Evolutionary conservation across 179 eudicot genomes (phyloP).

Genomic region (Beta macrorhiza): DNA sequence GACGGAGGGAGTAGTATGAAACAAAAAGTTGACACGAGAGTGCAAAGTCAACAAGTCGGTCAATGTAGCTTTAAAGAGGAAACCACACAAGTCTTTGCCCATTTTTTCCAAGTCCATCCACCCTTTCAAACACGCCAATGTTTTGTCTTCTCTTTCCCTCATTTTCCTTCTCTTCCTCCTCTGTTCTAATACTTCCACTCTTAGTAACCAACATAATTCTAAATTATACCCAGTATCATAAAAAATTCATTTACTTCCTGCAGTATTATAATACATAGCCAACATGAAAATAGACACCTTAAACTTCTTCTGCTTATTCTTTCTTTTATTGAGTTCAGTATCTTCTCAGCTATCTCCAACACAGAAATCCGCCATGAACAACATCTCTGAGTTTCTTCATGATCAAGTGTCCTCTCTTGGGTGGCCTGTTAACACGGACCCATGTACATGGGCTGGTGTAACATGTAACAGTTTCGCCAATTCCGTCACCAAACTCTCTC

Average conservation of each 20-base stretch:
- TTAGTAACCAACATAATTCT: not conserved
- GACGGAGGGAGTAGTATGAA: too few species aligned
- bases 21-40: not conserved
- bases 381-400: conserved; percentile 37
- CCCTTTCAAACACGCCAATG: conserved; percentile 19
- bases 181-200: not conserved
- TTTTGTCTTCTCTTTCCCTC: not conserved
- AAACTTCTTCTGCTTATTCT: conserved; percentile 9
- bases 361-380: conserved; percentile 50
- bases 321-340: conserved; percentile 32
- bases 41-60: not conserved
- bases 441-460: conserved; percentile 78
- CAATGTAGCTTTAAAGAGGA: conserved; percentile 7
- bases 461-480: conserved; percentile 36
- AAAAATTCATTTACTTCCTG: not conserved
- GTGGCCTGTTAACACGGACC: conserved; percentile 48
- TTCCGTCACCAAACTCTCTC: conserved; percentile 39
- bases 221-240: too few species aligned
- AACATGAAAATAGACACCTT: conserved; percentile 14
- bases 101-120: conserved; percentile 14
- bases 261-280: not conserved
- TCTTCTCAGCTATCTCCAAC: conserved; percentile 40
- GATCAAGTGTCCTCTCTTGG: conserved; percentile 26
- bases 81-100: conserved; percentile 3
- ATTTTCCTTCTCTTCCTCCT: conserved; percentile 1